Conservation (phyloP, 805 yeast genomes). For the Candida sonorensis region DNA sequence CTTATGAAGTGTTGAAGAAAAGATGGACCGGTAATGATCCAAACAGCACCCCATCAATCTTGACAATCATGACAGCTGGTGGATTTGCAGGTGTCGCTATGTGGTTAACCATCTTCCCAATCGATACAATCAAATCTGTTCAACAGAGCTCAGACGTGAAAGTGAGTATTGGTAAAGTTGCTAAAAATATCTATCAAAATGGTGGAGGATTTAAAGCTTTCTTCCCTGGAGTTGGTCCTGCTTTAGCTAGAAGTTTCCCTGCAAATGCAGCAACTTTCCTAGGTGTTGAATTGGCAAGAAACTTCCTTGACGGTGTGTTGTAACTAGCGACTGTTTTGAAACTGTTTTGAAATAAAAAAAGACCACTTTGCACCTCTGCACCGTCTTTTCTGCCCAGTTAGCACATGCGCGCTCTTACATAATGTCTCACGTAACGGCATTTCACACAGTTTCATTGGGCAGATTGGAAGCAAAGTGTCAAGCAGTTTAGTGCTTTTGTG, state of each 20-base stretch:
- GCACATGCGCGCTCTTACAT: too few species aligned
- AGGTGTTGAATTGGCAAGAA: conserved; percentile 79
- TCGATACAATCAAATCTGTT: conserved; percentile 86
- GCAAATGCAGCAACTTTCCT: conserved; percentile 99
- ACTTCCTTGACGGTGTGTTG: conserved; percentile 12
- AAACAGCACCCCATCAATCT: conserved; percentile 54
- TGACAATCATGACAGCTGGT: conserved; percentile 82
- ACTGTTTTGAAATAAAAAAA: too few species aligned
- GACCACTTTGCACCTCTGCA: too few species aligned
- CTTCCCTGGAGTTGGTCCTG: conserved; percentile 98
- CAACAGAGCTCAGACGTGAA: conserved; percentile 59
- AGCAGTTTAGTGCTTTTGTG: too few species aligned
- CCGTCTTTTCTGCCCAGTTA: too few species aligned
- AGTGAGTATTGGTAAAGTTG: conserved; percentile 55
- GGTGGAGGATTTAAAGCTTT: conserved; percentile 91
- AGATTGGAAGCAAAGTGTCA: too few species aligned
- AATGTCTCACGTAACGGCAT: too few species aligned
- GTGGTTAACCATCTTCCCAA: conserved; percentile 96
- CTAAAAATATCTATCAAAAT: conserved; percentile 58
- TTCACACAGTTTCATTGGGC: too few species aligned
- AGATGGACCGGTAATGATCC: conserved; percentile 45
- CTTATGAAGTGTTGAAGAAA: conserved; percentile 77
- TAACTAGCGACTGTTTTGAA: background rate
- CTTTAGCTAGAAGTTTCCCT: conserved; percentile 89
- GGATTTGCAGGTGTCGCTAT: conserved; percentile 94